A percentile compares a stretch with the other conserved stretches of the same genome.
These are phyloP conservation scores for Moelleriella libera DNA, from an alignment of 2,329 filamentous ascomycete genomes.

Conservation along the genomic window DNA sequence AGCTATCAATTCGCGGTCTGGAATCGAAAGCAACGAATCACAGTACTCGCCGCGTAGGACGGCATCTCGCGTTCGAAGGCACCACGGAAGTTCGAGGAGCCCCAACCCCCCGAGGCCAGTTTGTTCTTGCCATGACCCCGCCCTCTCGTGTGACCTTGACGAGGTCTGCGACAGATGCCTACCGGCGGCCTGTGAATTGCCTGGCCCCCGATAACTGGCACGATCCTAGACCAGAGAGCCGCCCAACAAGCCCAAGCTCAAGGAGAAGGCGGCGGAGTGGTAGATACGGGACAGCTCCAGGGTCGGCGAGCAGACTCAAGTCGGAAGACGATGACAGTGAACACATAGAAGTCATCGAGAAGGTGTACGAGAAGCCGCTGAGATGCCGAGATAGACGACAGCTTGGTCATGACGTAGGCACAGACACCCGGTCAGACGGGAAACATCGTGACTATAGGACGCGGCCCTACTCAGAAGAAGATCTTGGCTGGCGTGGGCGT, in stretches of 20 bases:
- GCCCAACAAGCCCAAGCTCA: constrained; percentile 6
- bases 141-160: neutral
- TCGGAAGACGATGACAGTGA: constrained; percentile 1
- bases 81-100: neutral
- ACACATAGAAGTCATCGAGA: constrained; percentile 14
- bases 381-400: constrained; percentile 5
- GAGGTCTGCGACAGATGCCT: constrained; percentile 14
- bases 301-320: constrained; percentile 1
- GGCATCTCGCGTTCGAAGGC: neutral
- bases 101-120: neutral
- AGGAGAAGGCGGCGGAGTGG: constrained; percentile 1
- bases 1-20: too few relatives aligned
- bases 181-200: constrained; percentile 14
- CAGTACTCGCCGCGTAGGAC: neutral
- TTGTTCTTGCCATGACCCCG: neutral
- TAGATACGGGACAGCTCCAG: constrained; percentile 2
- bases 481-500: constrained; percentile 7
- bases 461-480: constrained; percentile 11
- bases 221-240: constrained; percentile 1
- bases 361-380: constrained; percentile 8
- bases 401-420: constrained; percentile 13
- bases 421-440: constrained; percentile 12
- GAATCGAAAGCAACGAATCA: neutral
- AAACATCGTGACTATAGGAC: constrained; percentile 9
- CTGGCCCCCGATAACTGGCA: constrained; percentile 10